Evolutionary conservation across 2,329 filamentous ascomycete genomes (phyloP), one percentile per base, ranked within the genome.

Genomic region (Aspergillus nomiae): DNA sequence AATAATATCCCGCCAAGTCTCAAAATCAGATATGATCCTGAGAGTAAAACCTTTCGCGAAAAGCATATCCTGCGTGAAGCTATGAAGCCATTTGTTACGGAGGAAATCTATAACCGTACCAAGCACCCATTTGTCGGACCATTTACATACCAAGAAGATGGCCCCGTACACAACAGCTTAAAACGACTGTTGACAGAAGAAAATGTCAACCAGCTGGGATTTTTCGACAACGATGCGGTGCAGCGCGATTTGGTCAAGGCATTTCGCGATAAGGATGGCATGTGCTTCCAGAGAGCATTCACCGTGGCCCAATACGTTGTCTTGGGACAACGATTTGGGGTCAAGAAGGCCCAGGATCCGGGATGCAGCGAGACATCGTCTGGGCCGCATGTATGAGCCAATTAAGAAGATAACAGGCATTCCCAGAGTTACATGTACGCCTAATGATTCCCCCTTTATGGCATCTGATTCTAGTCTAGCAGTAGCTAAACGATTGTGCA

Each of bases 121-220:
- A 86, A 86, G 70, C 78, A 83, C 19, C 77, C 82, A 0, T 86
- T 82, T 64, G 69, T 78, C 21, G 84, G 82, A 1, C 84, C 84
- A 0, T 72, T 74, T 0, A 73, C 66, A 21, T 86, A 78, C 66
- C 74, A 75, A 1, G 67, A 69, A 0, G 74, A 76, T 38, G 84
- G 84, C 0, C 80, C 82, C 1, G 61, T 86, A 34, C 77, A 84
- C 58, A 46, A 58, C 16, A 48, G 69, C 30, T 60, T 76, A 30
- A 36, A 62, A 38, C 43, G 63, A 11, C 63, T 82, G 2, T 65
- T 80, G 12, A 80, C 79, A 0, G 56, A 70, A 34, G 74, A 78
- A 11, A 76, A 75, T 38, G 70, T 83, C 5, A 73, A 76, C 24
- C 62, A 68, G 2, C 67, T 83, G 3, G 80, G 80, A 1, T 83